Conservation (phyloP, 352 stramenopile species). For the Pythium rhizo-oryzae region DNA sequence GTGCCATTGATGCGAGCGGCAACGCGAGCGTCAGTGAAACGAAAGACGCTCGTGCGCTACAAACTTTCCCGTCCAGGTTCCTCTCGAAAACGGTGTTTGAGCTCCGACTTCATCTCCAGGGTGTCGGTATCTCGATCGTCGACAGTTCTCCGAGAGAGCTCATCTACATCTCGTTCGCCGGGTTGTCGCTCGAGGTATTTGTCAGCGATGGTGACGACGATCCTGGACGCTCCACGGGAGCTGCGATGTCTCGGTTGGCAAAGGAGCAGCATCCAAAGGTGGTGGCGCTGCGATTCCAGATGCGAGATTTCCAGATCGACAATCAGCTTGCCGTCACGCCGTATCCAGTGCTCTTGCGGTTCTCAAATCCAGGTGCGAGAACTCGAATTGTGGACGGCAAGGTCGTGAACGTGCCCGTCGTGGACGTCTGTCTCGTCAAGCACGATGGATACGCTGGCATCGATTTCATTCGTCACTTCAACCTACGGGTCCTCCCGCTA, state of each 20-base stretch:
- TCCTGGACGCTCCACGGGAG: not conserved
- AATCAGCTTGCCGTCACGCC: conserved; percentile 84
- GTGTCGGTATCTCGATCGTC: conserved; percentile 78
- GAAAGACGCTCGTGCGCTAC: conserved; percentile 20
- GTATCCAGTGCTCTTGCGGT: conserved; percentile 84
- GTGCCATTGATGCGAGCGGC: conserved; percentile 25
- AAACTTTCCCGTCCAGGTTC: conserved; percentile 27
- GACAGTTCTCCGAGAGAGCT: conserved; percentile 77
- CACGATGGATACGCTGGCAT: conserved; percentile 87
- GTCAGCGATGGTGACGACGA: conserved; percentile 49
- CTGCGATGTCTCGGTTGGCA: conserved; percentile 51
- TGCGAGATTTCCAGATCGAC: conserved; percentile 87
- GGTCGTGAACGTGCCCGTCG: conserved; percentile 57
- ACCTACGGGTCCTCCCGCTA: conserved; percentile 63
- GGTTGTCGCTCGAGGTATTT: conserved; percentile 64
- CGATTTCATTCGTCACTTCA: conserved; percentile 88
- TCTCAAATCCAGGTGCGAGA: conserved; percentile 63
- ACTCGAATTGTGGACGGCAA: conserved; percentile 55
- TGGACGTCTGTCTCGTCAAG: conserved; percentile 81
- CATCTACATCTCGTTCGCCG: conserved; percentile 74
- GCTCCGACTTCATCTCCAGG: conserved; percentile 57
- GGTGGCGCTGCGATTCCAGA: conserved; percentile 64
- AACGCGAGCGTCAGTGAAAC: conserved; percentile 31
- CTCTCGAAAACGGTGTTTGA: conserved; percentile 48
- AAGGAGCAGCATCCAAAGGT: conserved; percentile 59